Evolutionary conservation across 306 rosid genomes (phyloP).

Genomic region (Acmispon strigosus): DNA sequence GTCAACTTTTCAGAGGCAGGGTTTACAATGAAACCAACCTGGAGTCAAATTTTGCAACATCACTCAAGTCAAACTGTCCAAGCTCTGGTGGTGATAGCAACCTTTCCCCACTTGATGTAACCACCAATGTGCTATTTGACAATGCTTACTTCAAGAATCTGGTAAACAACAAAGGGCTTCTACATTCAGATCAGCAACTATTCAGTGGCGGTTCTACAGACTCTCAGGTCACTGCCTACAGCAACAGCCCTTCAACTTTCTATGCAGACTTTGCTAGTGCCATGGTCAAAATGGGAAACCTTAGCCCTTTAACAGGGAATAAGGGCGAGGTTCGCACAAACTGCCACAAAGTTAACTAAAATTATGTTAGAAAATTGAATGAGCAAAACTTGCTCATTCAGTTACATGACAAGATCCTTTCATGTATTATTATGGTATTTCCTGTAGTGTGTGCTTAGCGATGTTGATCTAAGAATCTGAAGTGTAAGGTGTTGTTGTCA

Average conservation of each 20-base stretch:
- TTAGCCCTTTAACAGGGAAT: constrained; percentile 45
- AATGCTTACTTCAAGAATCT: constrained; percentile 30
- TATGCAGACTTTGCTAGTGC: constrained; percentile 41
- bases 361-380: neutral
- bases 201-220: constrained; percentile 23
- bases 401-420: neutral
- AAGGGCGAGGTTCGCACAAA: constrained; percentile 49
- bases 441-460: neutral
- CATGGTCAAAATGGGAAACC: constrained; percentile 55
- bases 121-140: constrained; percentile 35
- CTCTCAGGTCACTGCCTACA: constrained; percentile 17
- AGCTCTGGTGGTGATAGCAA: constrained; percentile 33
- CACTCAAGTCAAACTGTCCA: constrained; percentile 39
- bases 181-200: constrained; percentile 26
- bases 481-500: constrained; percentile 1
- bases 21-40: constrained; percentile 45
- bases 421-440: neutral
- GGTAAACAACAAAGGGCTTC: constrained; percentile 19
- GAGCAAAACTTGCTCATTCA: constrained; percentile 4
- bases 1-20: constrained; percentile 38
- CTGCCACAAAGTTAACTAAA: constrained; percentile 41
- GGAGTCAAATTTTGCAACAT: constrained; percentile 36
- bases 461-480: neutral
- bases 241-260: constrained; percentile 22
- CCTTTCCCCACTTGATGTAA: constrained; percentile 50